A percentile compares a stretch with the other conserved stretches of the same genome.
These are phyloP conservation scores for Glaciozyma martinii DNA, from an alignment of 768 basidiomycete species.

Conservation along the genomic window DNA sequence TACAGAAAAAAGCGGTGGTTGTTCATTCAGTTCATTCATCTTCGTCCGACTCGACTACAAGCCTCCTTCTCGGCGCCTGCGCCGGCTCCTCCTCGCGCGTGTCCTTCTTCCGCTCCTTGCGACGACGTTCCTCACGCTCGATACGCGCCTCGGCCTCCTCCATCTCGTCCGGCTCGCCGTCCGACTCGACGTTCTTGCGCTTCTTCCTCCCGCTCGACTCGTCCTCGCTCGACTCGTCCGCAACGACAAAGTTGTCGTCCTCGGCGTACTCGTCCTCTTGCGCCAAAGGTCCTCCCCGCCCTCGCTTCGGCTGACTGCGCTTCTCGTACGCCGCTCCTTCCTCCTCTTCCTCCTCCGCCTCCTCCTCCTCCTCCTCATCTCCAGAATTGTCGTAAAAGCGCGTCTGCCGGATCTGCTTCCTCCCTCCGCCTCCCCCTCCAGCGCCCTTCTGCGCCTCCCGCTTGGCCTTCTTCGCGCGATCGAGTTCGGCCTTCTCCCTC, in stretches of 20 bases:
- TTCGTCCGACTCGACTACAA: constrained; percentile 20
- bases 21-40: neutral
- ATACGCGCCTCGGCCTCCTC: constrained; percentile 19
- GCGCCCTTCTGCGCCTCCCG: constrained; percentile 11
- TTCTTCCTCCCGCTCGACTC: neutral
- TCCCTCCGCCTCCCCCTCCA: neutral
- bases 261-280: constrained; percentile 15
- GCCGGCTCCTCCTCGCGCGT: neutral
- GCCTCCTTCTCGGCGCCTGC: constrained; percentile 2
- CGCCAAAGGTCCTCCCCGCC: neutral
- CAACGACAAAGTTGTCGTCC: neutral
- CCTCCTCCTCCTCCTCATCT: constrained; percentile 16
- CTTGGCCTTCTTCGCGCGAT: constrained; percentile 21
- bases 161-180: constrained; percentile 10
- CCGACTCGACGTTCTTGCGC: neutral
- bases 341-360: neutral
- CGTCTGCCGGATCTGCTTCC: constrained; percentile 16
- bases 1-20: neutral
- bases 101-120: constrained; percentile 15
- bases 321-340: neutral
- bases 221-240: neutral
- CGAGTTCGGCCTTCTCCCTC: constrained; percentile 23
- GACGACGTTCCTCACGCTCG: constrained; percentile 19
- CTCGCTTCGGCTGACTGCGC: constrained; percentile 13
- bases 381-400: constrained; percentile 10